Evolutionary conservation across 768 basidiomycete species (phyloP).

Genomic region (Suillus placidus): DNA sequence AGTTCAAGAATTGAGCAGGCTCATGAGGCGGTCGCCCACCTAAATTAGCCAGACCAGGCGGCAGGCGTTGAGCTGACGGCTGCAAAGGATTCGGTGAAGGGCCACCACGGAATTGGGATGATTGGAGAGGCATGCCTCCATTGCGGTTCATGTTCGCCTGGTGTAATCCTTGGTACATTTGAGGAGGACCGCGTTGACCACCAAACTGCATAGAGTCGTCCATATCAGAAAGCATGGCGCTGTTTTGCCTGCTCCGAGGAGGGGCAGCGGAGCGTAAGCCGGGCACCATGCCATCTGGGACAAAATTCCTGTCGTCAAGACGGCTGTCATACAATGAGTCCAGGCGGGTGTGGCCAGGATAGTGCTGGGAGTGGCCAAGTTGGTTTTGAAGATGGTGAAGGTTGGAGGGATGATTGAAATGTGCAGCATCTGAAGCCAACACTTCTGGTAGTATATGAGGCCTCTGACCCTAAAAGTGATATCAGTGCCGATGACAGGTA

Average conservation of each 20-base stretch:
- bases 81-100: slow-evolving; percentile 62
- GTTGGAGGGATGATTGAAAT: slow-evolving; percentile 29
- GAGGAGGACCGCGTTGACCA: slow-evolving; percentile 59
- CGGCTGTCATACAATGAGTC: slow-evolving; percentile 76
- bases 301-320: slow-evolving; percentile 74
- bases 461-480: slow-evolving; percentile 30
- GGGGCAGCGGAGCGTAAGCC: slow-evolving; percentile 72
- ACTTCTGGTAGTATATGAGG: slow-evolving; percentile 26
- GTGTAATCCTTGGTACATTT: slow-evolving; percentile 57
- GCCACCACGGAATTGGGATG: slow-evolving; percentile 67
- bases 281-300: slow-evolving; percentile 85
- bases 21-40: slow-evolving; percentile 84
- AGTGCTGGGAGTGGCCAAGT: slow-evolving; percentile 42
- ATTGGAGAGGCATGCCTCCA: slow-evolving; percentile 57
- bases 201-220: slow-evolving; percentile 70
- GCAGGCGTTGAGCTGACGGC: slow-evolving; percentile 59
- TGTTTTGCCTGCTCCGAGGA: slow-evolving; percentile 60
- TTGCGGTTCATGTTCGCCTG: slow-evolving; percentile 54
- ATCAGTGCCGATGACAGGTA: slow-evolving; percentile 13
- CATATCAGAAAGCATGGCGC: slow-evolving; percentile 56
- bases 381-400: slow-evolving; percentile 46
- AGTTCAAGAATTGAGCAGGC: slow-evolving; percentile 58
- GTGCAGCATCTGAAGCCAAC: slow-evolving; percentile 25
- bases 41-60: slow-evolving; percentile 80
- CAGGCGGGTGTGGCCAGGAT: slow-evolving; percentile 48